These are phyloP conservation scores for Craterostigma plantagineum DNA, from an alignment of 257 asterid species.

Conservation along the genomic window DNA sequence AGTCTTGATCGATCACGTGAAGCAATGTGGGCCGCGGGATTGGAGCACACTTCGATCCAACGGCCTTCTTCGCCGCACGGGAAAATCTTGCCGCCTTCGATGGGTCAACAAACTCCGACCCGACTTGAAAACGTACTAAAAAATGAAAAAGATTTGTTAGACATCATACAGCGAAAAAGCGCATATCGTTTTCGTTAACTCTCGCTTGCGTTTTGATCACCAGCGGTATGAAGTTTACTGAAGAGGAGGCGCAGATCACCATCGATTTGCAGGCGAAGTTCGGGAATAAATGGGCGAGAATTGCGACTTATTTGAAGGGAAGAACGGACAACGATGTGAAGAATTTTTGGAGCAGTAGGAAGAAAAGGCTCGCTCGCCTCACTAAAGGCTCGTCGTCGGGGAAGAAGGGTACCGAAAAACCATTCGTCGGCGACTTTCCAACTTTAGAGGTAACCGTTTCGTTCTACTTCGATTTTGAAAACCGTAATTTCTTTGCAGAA, in stretches of 20 bases:
- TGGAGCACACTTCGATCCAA: conserved; percentile 99
- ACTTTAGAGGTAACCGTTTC: conserved; percentile 21
- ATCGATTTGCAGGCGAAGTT: conserved; percentile 64
- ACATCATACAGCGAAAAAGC: no score
- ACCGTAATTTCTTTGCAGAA: neutral
- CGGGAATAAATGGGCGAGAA: conserved; percentile 91
- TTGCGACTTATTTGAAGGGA: conserved; percentile 50
- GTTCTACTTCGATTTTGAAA: neutral
- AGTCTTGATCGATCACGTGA: conserved; percentile 55
- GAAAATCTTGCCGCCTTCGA: conserved; percentile 93
- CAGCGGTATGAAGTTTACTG: conserved; percentile 77
- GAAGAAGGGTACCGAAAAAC: conserved; percentile 6
- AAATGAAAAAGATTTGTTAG: no score
- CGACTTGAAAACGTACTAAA: conserved; percentile 53
- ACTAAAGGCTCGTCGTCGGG: conserved; percentile 18
- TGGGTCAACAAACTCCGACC: conserved; percentile 97
- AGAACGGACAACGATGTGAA: conserved; percentile 89
- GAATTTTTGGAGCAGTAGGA: conserved; percentile 89
- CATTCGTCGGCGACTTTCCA: conserved; percentile 9
- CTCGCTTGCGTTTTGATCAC: neutral
- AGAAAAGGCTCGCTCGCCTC: conserved; percentile 62
- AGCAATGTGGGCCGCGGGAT: conserved; percentile 55
- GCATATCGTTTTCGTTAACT: no score
- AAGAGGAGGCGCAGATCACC: conserved; percentile 63
- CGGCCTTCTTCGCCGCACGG: conserved; percentile 81